Percentiles rank a stretch among this genome's conserved stretches.
Conservation (phyloP, 805 yeast genomes). For the Wickerhamiella qilinensis region DNA sequence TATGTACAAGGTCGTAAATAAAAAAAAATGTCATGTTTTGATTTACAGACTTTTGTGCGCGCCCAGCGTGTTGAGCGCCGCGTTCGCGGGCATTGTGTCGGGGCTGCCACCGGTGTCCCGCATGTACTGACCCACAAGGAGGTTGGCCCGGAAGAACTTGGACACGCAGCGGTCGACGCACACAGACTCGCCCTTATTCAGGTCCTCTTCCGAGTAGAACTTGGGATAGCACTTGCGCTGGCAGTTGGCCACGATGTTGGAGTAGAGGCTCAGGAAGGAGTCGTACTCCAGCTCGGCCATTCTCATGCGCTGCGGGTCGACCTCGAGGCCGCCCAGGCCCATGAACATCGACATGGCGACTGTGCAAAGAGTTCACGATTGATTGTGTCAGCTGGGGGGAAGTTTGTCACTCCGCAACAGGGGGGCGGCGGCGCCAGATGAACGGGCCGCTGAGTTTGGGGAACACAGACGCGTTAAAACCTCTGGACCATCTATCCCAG, state of each 20-base stretch:
- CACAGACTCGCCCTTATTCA: constrained; percentile 66
- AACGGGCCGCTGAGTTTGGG: too few species aligned
- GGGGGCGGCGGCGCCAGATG: too few species aligned
- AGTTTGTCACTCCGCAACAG: too few species aligned
- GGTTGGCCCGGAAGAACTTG: constrained; percentile 58
- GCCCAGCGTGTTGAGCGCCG: constrained; percentile 10
- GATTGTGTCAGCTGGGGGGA: too few species aligned
- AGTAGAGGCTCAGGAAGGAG: constrained; percentile 19
- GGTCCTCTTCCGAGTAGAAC: constrained; percentile 73
- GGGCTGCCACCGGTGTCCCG: constrained; percentile 9
- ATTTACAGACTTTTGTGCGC: constrained; percentile 10
- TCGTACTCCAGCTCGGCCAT: constrained; percentile 22
- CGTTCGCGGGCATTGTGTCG: constrained; percentile 7
- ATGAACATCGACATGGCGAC: constrained; percentile 21
- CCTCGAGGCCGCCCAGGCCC: constrained; percentile 18
- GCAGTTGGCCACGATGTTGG: constrained; percentile 41
- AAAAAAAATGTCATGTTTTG: too few species aligned
- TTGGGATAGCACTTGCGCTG: constrained; percentile 63
- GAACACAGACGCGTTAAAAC: too few species aligned
- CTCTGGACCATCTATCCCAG: too few species aligned
- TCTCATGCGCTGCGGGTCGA: constrained; percentile 18
- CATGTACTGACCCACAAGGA: constrained; percentile 21
- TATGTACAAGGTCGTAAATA: too few species aligned
- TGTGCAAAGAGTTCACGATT: too few species aligned
- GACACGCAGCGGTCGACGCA: constrained; percentile 79